Evolutionary conservation across 495 filamentous ascomycete species (phyloP).

Genomic region (Talaromyces adpressus): DNA sequence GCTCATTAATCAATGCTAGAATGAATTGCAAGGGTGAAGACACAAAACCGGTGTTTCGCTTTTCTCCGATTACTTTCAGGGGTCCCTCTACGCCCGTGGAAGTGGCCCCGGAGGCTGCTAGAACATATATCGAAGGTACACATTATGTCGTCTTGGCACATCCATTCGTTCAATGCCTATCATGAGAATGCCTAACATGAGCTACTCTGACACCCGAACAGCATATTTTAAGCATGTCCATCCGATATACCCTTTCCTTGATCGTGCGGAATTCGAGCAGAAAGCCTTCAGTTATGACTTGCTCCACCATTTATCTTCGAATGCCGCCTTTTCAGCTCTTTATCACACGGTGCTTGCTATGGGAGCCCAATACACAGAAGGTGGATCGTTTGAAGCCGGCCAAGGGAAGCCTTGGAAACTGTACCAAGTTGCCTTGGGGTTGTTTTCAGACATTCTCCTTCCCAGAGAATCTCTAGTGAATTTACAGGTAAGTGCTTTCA

Average conservation of each 20-base stretch:
- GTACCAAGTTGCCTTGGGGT: slow-evolving; percentile 20
- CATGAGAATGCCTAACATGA: not conserved
- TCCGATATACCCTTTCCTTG: slow-evolving; percentile 27
- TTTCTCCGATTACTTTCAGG: slow-evolving; percentile 5
- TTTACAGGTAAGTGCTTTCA: slow-evolving; percentile 13
- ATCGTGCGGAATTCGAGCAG: slow-evolving; percentile 21
- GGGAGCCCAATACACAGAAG: slow-evolving; percentile 24
- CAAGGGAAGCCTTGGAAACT: slow-evolving; percentile 27
- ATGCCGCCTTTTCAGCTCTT: slow-evolving; percentile 21
- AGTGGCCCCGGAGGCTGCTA: not conserved
- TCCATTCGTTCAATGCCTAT: not conserved
- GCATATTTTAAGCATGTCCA: slow-evolving; percentile 31
- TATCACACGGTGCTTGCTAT: slow-evolving; percentile 31
- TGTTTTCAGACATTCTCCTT: slow-evolving; percentile 17
- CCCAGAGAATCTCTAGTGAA: slow-evolving; percentile 18
- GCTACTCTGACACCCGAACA: not conserved
- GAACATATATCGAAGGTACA: slow-evolving; percentile 6
- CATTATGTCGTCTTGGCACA: not conserved
- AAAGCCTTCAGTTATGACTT: slow-evolving; percentile 13
- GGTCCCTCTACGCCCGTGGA: slow-evolving; percentile 3
- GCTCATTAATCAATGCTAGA: slow-evolving; percentile 13
- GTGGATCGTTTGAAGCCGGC: slow-evolving; percentile 26
- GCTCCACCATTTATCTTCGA: slow-evolving; percentile 5
- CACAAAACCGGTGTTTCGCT: not conserved
- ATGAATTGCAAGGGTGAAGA: slow-evolving; percentile 5